These are phyloP conservation scores for Lipomyces starkeyi DNA, from an alignment of 805 yeast species.

Conservation along the genomic window DNA sequence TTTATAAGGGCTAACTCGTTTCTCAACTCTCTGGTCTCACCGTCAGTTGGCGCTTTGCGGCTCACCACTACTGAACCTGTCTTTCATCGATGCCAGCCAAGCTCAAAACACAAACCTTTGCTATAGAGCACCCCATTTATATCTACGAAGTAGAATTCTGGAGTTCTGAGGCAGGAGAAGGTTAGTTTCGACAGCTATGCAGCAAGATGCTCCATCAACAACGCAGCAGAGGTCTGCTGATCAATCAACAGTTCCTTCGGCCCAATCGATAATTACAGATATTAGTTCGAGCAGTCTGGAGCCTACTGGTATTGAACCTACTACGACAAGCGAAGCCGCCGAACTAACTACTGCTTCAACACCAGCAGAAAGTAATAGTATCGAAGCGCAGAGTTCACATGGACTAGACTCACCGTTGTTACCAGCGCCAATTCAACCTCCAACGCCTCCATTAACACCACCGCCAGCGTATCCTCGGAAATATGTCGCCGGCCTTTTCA, in stretches of 20 bases:
- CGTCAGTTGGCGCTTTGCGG: too few species aligned
- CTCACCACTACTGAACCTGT: too few species aligned
- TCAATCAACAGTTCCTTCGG: neutral
- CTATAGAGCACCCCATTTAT: too few species aligned
- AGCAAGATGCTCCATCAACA: neutral
- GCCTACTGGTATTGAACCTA: neutral
- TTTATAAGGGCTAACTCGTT: too few species aligned
- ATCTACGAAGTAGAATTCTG: too few species aligned
- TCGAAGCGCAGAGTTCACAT: neutral
- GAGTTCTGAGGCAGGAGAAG: neutral
- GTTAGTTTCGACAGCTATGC: neutral
- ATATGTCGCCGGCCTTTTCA: slow-evolving; percentile 17
- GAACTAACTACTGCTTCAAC: neutral
- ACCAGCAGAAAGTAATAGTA: neutral
- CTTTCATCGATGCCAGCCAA: too few species aligned
- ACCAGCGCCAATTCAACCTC: neutral
- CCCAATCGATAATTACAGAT: neutral
- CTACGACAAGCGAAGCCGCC: neutral
- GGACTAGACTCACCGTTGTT: neutral
- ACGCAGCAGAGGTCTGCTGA: neutral
- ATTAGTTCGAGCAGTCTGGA: neutral
- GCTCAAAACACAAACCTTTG: too few species aligned
- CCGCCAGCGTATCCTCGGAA: slow-evolving; percentile 14
- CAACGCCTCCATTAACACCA: slow-evolving; percentile 19
- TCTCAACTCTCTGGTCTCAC: too few species aligned